A percentile compares a stretch with the other conserved stretches of the same genome.
Evolutionary conservation across 257 asterid genomes (phyloP).

Genomic region (Scutellaria galericulata): DNA sequence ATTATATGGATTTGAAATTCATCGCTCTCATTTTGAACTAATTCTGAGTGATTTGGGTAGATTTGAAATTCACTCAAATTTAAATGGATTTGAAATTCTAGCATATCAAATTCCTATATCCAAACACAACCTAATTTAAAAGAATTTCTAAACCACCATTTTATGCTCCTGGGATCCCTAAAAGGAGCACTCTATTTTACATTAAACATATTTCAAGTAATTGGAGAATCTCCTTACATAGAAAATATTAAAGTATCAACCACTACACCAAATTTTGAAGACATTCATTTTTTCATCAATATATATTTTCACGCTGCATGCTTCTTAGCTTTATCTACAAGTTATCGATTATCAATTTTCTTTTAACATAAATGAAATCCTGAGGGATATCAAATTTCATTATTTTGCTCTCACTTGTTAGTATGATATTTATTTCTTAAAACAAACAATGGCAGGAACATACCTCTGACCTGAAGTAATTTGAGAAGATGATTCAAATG

Average conservation of each 20-base stretch:
- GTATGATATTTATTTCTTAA: background rate
- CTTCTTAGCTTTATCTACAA: background rate
- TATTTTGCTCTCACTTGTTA: background rate
- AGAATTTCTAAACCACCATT: background rate
- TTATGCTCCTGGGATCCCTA: background rate
- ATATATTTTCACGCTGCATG: background rate
- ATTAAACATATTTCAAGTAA: background rate
- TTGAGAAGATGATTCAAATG: constrained; percentile 79
- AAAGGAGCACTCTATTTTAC: background rate
- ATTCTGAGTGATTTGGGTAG: too few relatives aligned
- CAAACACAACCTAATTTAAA: background rate
- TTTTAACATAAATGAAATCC: background rate
- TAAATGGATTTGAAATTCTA: too few relatives aligned
- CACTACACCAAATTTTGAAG: background rate
- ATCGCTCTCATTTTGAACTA: too few relatives aligned
- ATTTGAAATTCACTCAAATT: too few relatives aligned
- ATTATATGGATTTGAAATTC: too few relatives aligned
- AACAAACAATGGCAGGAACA: constrained; percentile 23
- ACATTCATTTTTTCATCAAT: background rate
- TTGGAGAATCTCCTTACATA: background rate
- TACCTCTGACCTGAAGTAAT: constrained; percentile 88
- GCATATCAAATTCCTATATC: too few relatives aligned
- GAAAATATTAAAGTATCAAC: background rate
- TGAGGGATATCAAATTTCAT: background rate
- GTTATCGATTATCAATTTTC: background rate